These are phyloP conservation scores for Aspergillus funiculosus DNA, from an alignment of 495 filamentous ascomycete genomes.

Conservation along the genomic window DNA sequence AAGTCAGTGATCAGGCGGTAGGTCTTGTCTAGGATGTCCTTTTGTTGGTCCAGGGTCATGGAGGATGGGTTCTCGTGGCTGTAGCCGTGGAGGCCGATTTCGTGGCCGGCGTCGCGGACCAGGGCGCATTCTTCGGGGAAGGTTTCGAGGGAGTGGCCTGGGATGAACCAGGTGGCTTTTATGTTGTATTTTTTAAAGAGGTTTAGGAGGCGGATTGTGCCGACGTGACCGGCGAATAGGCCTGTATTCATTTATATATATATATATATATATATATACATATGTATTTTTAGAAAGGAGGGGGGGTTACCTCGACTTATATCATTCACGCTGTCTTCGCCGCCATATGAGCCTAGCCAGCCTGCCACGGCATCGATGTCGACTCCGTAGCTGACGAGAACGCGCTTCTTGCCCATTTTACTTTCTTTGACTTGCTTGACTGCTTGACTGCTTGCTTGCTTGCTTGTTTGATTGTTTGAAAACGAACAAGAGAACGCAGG, in stretches of 20 bases:
- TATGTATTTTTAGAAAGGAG: neutral
- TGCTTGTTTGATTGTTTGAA: too few relatives aligned
- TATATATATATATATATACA: neutral
- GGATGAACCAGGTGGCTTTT: slow-evolving; percentile 80
- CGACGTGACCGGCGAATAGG: slow-evolving; percentile 66
- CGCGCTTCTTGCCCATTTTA: slow-evolving; percentile 56
- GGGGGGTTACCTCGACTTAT: slow-evolving; percentile 51
- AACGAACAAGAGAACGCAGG: too few relatives aligned
- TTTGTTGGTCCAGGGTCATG: slow-evolving; percentile 71
- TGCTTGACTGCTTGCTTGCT: too few relatives aligned
- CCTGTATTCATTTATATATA: slow-evolving; percentile 32
- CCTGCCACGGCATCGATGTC: slow-evolving; percentile 68
- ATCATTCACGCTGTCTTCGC: slow-evolving; percentile 62
- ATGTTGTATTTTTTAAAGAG: slow-evolving; percentile 75
- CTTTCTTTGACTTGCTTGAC: too few relatives aligned
- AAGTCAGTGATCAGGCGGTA: slow-evolving; percentile 67
- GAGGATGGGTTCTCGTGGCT: slow-evolving; percentile 68
- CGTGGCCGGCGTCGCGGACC: slow-evolving; percentile 70
- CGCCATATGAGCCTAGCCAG: slow-evolving; percentile 69
- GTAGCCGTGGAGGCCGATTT: slow-evolving; percentile 73
- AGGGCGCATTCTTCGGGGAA: slow-evolving; percentile 71
- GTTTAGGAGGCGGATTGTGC: slow-evolving; percentile 65
- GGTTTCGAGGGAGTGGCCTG: slow-evolving; percentile 70
- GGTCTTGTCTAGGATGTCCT: slow-evolving; percentile 69
- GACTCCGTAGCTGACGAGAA: slow-evolving; percentile 52